A percentile compares a stretch with the other conserved stretches of the same genome.
These are phyloP conservation scores for Meyerozyma guilliermondii DNA, from an alignment of 1,139 yeast genomes.

Conservation along the genomic window DNA sequence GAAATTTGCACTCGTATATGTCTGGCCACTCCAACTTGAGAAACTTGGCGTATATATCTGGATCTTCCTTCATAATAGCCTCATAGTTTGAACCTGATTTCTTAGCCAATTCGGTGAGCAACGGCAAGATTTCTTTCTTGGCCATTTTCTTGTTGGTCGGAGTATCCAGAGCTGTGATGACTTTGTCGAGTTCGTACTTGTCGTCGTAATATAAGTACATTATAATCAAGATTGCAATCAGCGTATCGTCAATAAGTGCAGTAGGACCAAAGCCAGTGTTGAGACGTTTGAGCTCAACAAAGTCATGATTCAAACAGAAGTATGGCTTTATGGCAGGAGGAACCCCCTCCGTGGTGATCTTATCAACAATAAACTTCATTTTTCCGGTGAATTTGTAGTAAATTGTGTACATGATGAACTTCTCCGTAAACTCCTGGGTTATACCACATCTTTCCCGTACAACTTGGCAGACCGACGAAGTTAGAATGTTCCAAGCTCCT, in stretches of 20 bases:
- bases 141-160: constrained; percentile 37
- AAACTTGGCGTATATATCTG: constrained; percentile 29
- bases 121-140: constrained; percentile 34
- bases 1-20: neutral
- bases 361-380: constrained; percentile 30
- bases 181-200: constrained; percentile 4
- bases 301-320: constrained; percentile 45
- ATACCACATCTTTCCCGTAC: constrained; percentile 43
- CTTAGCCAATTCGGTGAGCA: constrained; percentile 14
- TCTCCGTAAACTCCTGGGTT: constrained; percentile 50
- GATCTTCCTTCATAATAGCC: constrained; percentile 22
- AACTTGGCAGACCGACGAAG: constrained; percentile 44
- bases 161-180: constrained; percentile 22
- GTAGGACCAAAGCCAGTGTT: constrained; percentile 85
- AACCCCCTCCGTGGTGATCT: constrained; percentile 24
- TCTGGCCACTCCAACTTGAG: constrained; percentile 9
- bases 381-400: constrained; percentile 42
- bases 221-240: constrained; percentile 55
- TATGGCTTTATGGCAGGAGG: constrained; percentile 25
- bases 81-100: constrained; percentile 14
- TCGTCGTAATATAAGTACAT: constrained; percentile 31
- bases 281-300: constrained; percentile 61
- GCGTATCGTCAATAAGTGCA: constrained; percentile 69
- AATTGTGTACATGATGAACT: constrained; percentile 39
- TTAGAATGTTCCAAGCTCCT: constrained; percentile 61